These are phyloP conservation scores for Alternaria angustiovoidea DNA, from an alignment of 2,329 filamentous ascomycete genomes.

Conservation along the genomic window DNA sequence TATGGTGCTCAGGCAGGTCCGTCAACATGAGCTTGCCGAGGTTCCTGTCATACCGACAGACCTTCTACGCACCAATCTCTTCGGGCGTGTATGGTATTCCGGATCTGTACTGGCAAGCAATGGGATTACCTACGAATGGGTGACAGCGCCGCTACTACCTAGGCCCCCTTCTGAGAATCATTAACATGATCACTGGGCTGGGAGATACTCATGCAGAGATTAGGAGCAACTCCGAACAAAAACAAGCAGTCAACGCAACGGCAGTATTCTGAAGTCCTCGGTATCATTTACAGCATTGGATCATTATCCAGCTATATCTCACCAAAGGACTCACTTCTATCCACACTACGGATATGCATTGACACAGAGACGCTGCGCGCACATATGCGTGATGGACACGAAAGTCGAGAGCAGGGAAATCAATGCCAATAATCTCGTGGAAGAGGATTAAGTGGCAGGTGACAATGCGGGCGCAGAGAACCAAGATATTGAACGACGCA, in stretches of 20 bases:
- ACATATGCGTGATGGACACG: background rate
- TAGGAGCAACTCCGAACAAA: background rate
- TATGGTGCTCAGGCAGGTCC: slow-evolving; percentile 25
- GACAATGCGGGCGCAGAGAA: too few relatives aligned
- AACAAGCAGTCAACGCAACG: background rate
- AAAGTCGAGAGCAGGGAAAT: too few relatives aligned
- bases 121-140: background rate
- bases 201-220: background rate
- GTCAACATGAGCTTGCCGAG: slow-evolving; percentile 20
- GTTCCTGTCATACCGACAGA: background rate
- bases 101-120: background rate
- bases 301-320: background rate
- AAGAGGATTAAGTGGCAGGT: too few relatives aligned
- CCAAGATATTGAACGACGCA: too few relatives aligned
- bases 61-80: background rate
- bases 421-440: too few relatives aligned
- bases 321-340: background rate
- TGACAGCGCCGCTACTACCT: background rate
- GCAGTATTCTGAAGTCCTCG: background rate
- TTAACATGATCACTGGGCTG: background rate
- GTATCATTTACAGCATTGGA: background rate
- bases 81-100: background rate
- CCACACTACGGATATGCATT: background rate
- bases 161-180: background rate
- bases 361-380: background rate